Conservation (phyloP, 805 yeast species). For the Metschnikowia borealis region DNA sequence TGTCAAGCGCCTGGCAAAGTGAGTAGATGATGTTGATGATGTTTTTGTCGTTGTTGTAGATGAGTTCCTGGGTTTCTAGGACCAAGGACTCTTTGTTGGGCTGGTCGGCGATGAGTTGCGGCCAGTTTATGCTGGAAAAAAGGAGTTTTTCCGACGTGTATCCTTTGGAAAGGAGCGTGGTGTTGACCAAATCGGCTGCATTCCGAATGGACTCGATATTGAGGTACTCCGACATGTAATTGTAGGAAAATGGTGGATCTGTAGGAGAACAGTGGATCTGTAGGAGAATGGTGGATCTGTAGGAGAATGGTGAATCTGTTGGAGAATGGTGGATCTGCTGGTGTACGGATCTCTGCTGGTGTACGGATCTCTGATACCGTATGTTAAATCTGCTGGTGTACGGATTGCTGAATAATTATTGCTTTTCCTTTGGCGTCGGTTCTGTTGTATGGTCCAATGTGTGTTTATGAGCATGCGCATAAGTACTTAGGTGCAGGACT, state of each 20-base stretch:
- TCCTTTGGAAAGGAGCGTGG: constrained; percentile 32
- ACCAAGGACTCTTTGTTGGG: constrained; percentile 9
- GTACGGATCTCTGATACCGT: neutral
- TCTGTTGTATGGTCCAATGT: too few species aligned
- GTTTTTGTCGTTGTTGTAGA: constrained; percentile 37
- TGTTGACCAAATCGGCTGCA: constrained; percentile 37
- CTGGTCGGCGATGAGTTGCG: constrained; percentile 27
- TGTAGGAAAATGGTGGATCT: too few species aligned
- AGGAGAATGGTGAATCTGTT: too few species aligned
- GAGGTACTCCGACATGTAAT: constrained; percentile 19
- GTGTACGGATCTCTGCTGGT: neutral
- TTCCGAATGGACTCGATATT: constrained; percentile 32
- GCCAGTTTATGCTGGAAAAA: constrained; percentile 36
- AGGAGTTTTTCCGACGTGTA: constrained; percentile 29
- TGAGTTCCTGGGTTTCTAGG: constrained; percentile 24
- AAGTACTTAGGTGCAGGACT: neutral
- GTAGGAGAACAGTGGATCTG: too few species aligned
- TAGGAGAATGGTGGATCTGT: too few species aligned
- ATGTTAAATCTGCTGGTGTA: neutral
- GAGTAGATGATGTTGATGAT: constrained; percentile 36
- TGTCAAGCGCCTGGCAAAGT: constrained; percentile 27
- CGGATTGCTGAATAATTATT: neutral
- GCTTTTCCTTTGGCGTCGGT: too few species aligned
- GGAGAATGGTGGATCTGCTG: neutral
- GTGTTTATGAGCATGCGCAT: neutral